phyloP scores from a whole-genome alignment of 2,329 filamentous ascomycete genomes.

The Aspergillus cejpii region DNA sequence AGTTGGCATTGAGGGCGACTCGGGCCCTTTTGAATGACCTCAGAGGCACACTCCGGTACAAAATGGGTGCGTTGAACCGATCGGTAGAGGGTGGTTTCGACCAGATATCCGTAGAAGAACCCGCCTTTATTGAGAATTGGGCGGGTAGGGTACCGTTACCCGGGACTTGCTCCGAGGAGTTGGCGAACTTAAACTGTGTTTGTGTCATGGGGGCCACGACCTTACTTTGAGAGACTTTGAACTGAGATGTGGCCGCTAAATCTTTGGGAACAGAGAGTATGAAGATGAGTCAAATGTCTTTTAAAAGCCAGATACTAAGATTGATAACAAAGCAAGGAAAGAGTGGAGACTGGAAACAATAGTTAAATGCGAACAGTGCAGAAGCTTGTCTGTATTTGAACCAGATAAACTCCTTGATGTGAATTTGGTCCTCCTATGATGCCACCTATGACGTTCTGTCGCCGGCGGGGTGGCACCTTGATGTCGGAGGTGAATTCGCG shows the following conservation, averaged over 20 bases:
- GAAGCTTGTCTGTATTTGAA: background rate
- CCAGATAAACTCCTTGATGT: background rate
- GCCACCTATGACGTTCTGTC: background rate
- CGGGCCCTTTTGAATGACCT: conserved; percentile 56
- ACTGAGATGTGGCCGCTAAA: no score
- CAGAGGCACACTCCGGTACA: conserved; percentile 44
- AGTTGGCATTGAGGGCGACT: conserved; percentile 56
- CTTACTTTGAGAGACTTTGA: no score
- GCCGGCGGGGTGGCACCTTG: background rate
- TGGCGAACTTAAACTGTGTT: conserved; percentile 29
- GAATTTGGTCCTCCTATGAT: background rate
- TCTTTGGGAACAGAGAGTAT: no score
- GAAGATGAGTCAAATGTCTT: background rate
- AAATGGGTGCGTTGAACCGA: conserved; percentile 53
- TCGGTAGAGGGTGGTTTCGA: conserved; percentile 62
- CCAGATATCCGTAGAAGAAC: conserved; percentile 66
- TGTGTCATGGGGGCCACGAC: conserved; percentile 20
- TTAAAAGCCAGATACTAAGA: no score
- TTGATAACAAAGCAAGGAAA: background rate
- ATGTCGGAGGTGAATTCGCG: background rate
- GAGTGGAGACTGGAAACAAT: background rate
- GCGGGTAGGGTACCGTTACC: conserved; percentile 24
- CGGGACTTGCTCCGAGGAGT: conserved; percentile 29
- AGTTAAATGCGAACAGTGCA: no score
- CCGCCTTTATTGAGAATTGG: conserved; percentile 50